These are phyloP conservation scores for Persicaria tinctoria DNA, from an alignment of 148 eudicot species.

Conservation along the genomic window DNA sequence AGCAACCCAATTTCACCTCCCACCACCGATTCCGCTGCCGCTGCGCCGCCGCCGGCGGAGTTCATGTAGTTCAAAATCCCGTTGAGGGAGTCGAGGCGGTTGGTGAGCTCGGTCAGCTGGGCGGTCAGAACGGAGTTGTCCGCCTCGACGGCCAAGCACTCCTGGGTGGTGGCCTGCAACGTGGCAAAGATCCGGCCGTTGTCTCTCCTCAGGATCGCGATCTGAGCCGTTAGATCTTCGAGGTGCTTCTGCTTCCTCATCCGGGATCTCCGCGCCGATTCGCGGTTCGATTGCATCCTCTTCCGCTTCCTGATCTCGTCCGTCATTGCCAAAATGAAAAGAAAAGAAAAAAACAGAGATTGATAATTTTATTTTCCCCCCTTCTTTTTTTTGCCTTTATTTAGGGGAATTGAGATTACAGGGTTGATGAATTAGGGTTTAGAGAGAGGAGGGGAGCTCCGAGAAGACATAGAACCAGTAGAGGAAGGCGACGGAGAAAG, in stretches of 20 bases:
- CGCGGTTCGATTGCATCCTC: constrained; percentile 49
- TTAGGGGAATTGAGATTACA: neutral
- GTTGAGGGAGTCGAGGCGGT: constrained; percentile 19
- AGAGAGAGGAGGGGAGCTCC: neutral
- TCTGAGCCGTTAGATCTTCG: constrained; percentile 34
- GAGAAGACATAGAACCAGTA: constrained; percentile 20
- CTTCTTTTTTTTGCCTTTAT: neutral
- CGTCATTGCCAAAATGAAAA: neutral
- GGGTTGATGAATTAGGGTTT: neutral
- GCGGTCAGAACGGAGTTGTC: constrained; percentile 26
- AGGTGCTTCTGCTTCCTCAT: constrained; percentile 36
- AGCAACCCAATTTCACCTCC: neutral
- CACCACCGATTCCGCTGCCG: neutral
- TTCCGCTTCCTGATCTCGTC: constrained; percentile 37
- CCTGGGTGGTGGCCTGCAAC: constrained; percentile 12
- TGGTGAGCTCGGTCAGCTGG: constrained; percentile 21
- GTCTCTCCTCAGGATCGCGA: constrained; percentile 20
- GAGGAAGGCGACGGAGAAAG: constrained; percentile 15
- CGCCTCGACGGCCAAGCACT: constrained; percentile 15
- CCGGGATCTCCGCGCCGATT: constrained; percentile 43
- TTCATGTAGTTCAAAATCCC: constrained; percentile 7
- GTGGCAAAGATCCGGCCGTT: constrained; percentile 19
- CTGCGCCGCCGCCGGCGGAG: constrained; percentile 4
- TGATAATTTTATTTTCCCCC: neutral
- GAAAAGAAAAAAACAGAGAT: neutral